These are phyloP conservation scores for Scheffersomyces insectosa DNA, from an alignment of 1,139 yeast species.

Conservation along the genomic window DNA sequence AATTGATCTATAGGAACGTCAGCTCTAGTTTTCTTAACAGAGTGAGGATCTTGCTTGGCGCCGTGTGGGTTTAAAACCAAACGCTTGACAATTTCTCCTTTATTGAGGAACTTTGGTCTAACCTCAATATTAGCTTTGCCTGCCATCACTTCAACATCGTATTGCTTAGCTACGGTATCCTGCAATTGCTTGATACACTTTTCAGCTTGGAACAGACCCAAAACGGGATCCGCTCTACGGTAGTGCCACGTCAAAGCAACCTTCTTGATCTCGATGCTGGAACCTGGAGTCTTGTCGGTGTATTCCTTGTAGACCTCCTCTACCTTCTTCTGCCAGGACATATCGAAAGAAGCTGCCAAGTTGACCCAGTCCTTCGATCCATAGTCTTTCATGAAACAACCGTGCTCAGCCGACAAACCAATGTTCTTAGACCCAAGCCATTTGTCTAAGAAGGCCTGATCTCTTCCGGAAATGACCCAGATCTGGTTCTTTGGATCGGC, in stretches of 20 bases:
- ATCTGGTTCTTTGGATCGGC: conserved; percentile 81
- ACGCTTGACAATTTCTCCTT: conserved; percentile 91
- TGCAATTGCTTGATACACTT: conserved; percentile 68
- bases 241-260: conserved; percentile 99
- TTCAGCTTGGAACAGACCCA: conserved; percentile 83
- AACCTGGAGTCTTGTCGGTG: conserved; percentile 89
- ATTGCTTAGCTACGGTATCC: conserved; percentile 59
- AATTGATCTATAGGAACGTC: conserved; percentile 46
- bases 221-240: conserved; percentile 89
- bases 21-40: conserved; percentile 14
- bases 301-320: conserved; percentile 69
- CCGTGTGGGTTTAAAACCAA: conserved; percentile 68
- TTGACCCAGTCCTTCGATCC: conserved; percentile 73
- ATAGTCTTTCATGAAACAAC: conserved; percentile 84
- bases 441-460: conserved; percentile 81
- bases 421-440: conserved; percentile 78
- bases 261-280: conserved; percentile 81
- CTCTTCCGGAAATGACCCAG: conserved; percentile 97
- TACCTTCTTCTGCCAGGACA: conserved; percentile 91
- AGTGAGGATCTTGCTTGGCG: conserved; percentile 35
- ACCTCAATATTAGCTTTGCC: conserved; percentile 98
- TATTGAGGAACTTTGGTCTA: conserved; percentile 89
- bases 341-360: conserved; percentile 77
- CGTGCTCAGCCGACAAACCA: conserved; percentile 96
- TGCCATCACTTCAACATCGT: conserved; percentile 94